phyloP scores from a whole-genome alignment of 306 rosid genomes.

The Pachyrhizus erosus region DNA sequence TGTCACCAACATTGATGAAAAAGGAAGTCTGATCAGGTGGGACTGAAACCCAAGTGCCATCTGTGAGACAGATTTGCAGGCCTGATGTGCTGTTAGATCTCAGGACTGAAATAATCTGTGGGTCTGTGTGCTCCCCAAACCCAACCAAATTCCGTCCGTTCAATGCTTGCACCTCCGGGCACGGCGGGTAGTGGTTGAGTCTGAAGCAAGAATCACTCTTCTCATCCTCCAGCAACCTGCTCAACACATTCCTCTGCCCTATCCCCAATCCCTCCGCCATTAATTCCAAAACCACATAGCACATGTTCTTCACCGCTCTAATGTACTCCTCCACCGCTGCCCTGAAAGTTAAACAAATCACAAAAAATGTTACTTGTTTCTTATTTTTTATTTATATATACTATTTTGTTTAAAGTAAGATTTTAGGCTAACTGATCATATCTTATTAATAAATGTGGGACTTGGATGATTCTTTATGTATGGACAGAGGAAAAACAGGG shows the following conservation, averaged over 20 bases:
- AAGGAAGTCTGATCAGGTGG: constrained; percentile 70
- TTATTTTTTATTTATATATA: too few species aligned
- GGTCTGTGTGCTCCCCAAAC: constrained; percentile 97
- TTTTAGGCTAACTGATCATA: background rate
- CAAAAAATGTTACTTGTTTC: background rate
- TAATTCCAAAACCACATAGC: constrained; percentile 57
- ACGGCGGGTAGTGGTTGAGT: constrained; percentile 77
- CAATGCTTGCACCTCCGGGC: constrained; percentile 56
- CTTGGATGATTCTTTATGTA: background rate
- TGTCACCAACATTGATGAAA: constrained; percentile 83
- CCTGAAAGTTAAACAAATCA: constrained; percentile 35
- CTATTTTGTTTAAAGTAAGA: too few species aligned
- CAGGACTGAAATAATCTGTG: constrained; percentile 77
- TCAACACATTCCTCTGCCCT: constrained; percentile 50
- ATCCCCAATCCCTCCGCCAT: constrained; percentile 75
- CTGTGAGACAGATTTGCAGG: constrained; percentile 71
- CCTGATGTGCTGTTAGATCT: constrained; percentile 84
- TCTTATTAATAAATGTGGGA: background rate
- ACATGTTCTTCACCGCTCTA: constrained; percentile 61
- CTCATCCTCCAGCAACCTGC: constrained; percentile 62
- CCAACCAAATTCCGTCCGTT: constrained; percentile 64
- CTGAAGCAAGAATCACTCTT: constrained; percentile 75
- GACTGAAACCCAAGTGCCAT: constrained; percentile 82
- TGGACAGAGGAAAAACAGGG: background rate
- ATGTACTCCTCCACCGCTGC: constrained; percentile 55